Evolutionary conservation across 1,139 yeast genomes (phyloP), one percentile per base, ranked within the genome.

Genomic region (Yamadazyma songkhlaensis): DNA sequence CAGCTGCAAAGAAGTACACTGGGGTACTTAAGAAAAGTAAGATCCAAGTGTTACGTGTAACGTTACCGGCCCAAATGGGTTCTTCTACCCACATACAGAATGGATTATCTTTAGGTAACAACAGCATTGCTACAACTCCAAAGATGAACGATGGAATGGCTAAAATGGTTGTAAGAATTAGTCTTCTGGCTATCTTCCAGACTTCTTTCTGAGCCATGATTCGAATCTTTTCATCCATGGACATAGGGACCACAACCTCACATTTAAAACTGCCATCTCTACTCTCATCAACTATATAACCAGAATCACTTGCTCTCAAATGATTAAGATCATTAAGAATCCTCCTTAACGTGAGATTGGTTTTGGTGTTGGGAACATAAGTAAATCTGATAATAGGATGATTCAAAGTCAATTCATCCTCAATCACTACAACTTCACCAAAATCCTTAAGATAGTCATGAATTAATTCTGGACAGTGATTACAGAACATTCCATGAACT

Each of bases 1-100:
- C 87, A 23, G 86, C 90, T 0, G 85, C 84, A 55, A 79, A 81
- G 50, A 84, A 81, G 51, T 82, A 84, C 1, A 83, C 84, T 0
- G 89, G 89, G 0, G 92, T 81, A 31, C 89, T 72, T 39, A 84
- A 59, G 32, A 81, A 59, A 41, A 84, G 70, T 37, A 83, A 53
- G 4, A 80, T 72, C 89, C 90, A 83, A n/a, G 77, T 72, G 40
- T 68, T 74, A 37, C 88, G 57, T 0, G 84, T 65, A 0, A 74
- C 84, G 46, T 76, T 74, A 0, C 89, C 89, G 1, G 55, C 68
- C 84, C 86, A 79, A 25, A 81, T 53, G 1, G 88, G 84, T 39
- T 67, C 71, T 48, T 78, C 81, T 5, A 79, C 63, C 80, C 84
- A 81, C 37, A 46, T 52, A 29, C 79, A 60, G 41, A 79, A 66